These are phyloP conservation scores for Trichoderma atrobrunneum DNA, from an alignment of 2,329 filamentous ascomycete species.

Conservation along the genomic window DNA sequence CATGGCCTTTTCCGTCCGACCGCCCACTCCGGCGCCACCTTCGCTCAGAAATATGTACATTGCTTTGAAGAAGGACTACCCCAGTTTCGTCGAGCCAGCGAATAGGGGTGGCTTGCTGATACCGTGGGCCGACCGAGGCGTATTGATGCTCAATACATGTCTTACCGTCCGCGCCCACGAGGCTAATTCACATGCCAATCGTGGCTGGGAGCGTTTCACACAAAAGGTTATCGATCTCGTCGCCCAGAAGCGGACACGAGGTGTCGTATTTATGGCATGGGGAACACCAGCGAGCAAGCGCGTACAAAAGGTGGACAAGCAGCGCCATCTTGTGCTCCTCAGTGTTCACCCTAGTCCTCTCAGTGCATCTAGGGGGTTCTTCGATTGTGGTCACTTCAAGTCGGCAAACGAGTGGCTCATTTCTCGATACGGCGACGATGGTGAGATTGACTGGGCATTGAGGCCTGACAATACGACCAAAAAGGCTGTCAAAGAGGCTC, in stretches of 20 bases:
- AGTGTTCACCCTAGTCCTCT: slow-evolving; percentile 92
- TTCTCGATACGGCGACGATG: slow-evolving; percentile 72
- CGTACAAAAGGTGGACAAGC: slow-evolving; percentile 68
- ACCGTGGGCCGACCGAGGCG: slow-evolving; percentile 90
- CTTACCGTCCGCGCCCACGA: slow-evolving; percentile 88
- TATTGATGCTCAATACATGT: slow-evolving; percentile 91
- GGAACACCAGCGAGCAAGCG: slow-evolving; percentile 79
- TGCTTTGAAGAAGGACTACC: slow-evolving; percentile 84
- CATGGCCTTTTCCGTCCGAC: slow-evolving; percentile 89
- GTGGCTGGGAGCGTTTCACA: slow-evolving; percentile 91
- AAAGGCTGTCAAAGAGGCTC: slow-evolving; percentile 24
- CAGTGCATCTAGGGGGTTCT: slow-evolving; percentile 79
- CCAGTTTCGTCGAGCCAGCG: slow-evolving; percentile 69
- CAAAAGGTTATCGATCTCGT: slow-evolving; percentile 89
- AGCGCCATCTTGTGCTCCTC: slow-evolving; percentile 77
- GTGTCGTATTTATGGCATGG: slow-evolving; percentile 96
- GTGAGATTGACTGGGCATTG: slow-evolving; percentile 81
- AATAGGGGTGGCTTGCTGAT: slow-evolving; percentile 80
- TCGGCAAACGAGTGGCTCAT: slow-evolving; percentile 83
- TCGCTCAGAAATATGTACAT: slow-evolving; percentile 94
- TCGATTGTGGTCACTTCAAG: slow-evolving; percentile 77
- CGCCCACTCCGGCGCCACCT: slow-evolving; percentile 82
- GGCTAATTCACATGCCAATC: slow-evolving; percentile 78
- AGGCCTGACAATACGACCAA: slow-evolving; percentile 38
- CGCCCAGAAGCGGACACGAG: slow-evolving; percentile 68